Evolutionary conservation across 768 basidiomycete genomes (phyloP).

Genomic region (Fomitopsis pulvina): DNA sequence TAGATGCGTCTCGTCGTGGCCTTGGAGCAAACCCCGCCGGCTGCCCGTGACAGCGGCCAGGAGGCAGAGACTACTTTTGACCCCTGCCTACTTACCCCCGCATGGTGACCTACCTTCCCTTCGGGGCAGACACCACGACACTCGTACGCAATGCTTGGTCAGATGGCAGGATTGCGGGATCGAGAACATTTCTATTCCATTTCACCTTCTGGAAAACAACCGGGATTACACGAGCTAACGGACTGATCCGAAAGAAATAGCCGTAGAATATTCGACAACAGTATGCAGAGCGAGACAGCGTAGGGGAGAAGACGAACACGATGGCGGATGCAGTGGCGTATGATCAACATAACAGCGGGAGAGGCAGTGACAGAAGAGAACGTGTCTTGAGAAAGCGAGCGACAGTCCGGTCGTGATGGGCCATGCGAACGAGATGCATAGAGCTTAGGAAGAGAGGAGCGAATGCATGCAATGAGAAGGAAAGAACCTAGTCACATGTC

Average conservation of each 20-base stretch:
- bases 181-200: not conserved
- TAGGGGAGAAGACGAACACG: not conserved
- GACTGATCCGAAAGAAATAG: not conserved
- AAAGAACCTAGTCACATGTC: constrained; percentile 1
- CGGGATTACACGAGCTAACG: constrained; percentile 13
- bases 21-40: too few relatives aligned
- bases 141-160: not conserved
- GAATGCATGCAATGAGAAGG: not conserved
- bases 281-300: constrained; percentile 1
- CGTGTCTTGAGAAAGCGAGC: not conserved
- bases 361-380: not conserved
- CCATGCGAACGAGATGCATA: not conserved
- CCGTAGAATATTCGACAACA: constrained; percentile 1
- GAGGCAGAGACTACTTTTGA: too few relatives aligned
- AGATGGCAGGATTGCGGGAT: not conserved
- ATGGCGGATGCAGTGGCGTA: constrained; percentile 5
- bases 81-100: too few relatives aligned
- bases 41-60: too few relatives aligned
- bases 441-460: not conserved
- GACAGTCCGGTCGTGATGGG: constrained; percentile 4
- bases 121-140: not conserved
- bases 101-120: too few relatives aligned
- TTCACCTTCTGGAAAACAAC: not conserved
- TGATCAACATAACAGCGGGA: constrained; percentile 17
- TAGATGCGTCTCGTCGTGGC: too few relatives aligned